A percentile compares a stretch with the other conserved stretches of the same genome.
phyloP scores from a whole-genome alignment of 1,284 basidiomycete genomes.

The Apiotrichum veenhuisii region DNA sequence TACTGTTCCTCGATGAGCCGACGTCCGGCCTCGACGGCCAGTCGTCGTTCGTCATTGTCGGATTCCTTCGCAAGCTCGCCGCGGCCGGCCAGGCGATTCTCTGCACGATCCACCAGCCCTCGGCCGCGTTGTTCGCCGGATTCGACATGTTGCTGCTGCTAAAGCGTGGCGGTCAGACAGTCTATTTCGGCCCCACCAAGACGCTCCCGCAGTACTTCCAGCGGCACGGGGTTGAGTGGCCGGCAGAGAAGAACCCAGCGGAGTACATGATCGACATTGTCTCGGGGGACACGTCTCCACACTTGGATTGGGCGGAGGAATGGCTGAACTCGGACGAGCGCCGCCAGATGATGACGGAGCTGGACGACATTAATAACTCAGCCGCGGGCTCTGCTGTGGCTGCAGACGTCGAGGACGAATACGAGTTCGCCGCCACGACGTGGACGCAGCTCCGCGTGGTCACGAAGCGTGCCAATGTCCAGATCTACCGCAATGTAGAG shows the following conservation, averaged over 20 bases:
- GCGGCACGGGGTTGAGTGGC: conserved; percentile 33
- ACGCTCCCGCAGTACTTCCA: conserved; percentile 55
- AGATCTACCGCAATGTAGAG: conserved; percentile 43
- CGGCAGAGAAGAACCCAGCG: conserved; percentile 53
- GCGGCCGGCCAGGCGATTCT: conserved; percentile 51
- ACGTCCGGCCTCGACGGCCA: conserved; percentile 58
- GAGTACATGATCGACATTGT: conserved; percentile 48
- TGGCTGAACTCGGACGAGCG: conserved; percentile 57
- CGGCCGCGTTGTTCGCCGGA: conserved; percentile 60
- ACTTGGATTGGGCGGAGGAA: conserved; percentile 65
- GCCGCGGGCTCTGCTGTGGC: conserved; percentile 12
- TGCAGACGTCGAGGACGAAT: conserved; percentile 22
- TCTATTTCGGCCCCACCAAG: conserved; percentile 55
- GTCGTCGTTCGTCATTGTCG: conserved; percentile 58
- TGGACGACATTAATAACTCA: conserved; percentile 42
- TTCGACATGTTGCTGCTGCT: conserved; percentile 66
- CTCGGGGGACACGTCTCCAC: conserved; percentile 31
- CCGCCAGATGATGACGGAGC: conserved; percentile 42
- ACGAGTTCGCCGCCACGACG: conserved; percentile 38
- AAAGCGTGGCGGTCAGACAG: conserved; percentile 51
- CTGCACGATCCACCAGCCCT: conserved; percentile 57
- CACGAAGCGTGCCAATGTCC: conserved; percentile 34
- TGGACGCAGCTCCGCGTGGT: conserved; percentile 36
- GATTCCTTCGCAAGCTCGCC: conserved; percentile 55
- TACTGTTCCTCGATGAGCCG: conserved; percentile 52